phyloP scores from a whole-genome alignment of 176 grass and related monocot species.

The Carex scoparia region DNA sequence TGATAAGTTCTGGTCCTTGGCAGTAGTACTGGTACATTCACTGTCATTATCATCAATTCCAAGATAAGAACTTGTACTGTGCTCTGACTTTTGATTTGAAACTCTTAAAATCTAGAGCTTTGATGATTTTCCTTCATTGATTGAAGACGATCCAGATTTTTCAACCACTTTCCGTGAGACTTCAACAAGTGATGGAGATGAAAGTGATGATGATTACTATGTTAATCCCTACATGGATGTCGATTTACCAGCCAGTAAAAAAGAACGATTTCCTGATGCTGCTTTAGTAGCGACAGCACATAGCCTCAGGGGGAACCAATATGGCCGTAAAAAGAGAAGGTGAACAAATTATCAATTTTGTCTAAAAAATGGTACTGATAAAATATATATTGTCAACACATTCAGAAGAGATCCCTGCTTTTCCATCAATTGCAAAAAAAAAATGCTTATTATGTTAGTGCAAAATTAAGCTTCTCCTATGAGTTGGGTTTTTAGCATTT shows the following conservation, averaged over 20 bases:
- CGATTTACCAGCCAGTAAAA: conserved; percentile 41
- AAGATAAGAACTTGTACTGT: background rate
- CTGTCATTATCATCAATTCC: background rate
- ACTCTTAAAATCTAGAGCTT: conserved; percentile 17
- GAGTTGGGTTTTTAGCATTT: background rate
- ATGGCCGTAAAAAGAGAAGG: conserved; percentile 50
- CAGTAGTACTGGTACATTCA: background rate
- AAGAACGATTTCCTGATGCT: conserved; percentile 37
- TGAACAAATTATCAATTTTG: background rate
- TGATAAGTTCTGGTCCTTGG: background rate
- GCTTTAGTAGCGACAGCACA: conserved; percentile 52
- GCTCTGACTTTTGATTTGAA: conserved; percentile 9
- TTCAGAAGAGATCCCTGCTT: background rate
- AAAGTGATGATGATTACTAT: conserved; percentile 55
- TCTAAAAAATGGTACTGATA: background rate
- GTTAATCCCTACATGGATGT: conserved; percentile 39
- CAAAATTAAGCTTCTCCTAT: background rate
- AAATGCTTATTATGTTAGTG: background rate
- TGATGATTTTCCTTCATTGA: conserved; percentile 19
- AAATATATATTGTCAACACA: background rate
- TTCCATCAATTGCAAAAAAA: background rate
- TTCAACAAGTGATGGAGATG: conserved; percentile 58
- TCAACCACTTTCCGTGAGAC: background rate
- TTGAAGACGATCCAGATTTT: conserved; percentile 13
- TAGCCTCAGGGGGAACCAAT: conserved; percentile 38